Base-by-base conservation (phyloP, 805 yeast genomes). In the Zygotorulaspora danielsina region DNA sequence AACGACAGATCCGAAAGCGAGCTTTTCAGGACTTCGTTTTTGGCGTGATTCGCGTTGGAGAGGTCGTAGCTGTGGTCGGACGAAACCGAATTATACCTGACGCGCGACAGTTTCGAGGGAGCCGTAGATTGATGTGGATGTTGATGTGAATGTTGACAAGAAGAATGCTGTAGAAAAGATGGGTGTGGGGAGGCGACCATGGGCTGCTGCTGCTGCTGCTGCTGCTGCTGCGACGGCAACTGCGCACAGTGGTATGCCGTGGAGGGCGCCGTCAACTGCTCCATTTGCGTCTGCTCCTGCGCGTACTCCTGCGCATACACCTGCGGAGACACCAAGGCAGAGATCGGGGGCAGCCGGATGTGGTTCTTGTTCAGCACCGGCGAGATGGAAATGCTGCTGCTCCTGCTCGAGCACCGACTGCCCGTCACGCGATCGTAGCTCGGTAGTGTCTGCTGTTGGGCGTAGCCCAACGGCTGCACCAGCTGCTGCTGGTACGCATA, bases 331-430 rank as follows among this genome's bases (percentile, higher is more conserved):
- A 44, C 48, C 21, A 44, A 29, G 33, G 36, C 31, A 9, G 48
- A 44, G 13, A 44, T 40, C 24, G 48, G 48, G 9, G 48, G 48
- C 26, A 44, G 21, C 26, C 38, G 32, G 13, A 44, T 39, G 34
- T 34, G 45, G 9, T 18, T 15, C 10, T 22, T 21, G 15, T 33
- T 22, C 10, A 12, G 13, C 6, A 22, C 10, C 4, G 36, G 8
- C 29, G 24, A 19, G 9, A 21, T 15, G 5, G 36, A 33, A 33
- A 16, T 33, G 12, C 36, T 22, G 18, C 28, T 33, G 15, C 29
- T 33, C 16, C 34, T 19, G 25, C 34, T 32, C 12, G 34, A 19
- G 19, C 22, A 32, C 11, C 15, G 12, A 18, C 25, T 32, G 21
- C 3, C 25, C 4, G 10, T 19, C 12, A 13, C 20, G n/a, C 22